Base-by-base conservation (phyloP, 2,329 filamentous ascomycete genomes). In the Gaeumannomyces tritici region DNA sequence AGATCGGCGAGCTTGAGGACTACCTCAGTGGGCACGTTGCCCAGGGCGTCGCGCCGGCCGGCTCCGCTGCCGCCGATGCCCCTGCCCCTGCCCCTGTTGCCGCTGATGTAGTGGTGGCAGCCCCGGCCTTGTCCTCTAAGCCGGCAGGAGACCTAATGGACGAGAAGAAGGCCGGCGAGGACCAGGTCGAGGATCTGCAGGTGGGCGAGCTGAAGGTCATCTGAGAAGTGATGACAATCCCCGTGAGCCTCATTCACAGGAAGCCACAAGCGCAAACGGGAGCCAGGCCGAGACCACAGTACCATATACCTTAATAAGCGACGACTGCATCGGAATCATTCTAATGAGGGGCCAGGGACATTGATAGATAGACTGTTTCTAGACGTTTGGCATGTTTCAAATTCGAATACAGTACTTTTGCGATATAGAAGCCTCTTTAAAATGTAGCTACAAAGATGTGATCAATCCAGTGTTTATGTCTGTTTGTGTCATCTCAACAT, bases 1-100 rank as follows among this genome's bases (percentile, higher is more conserved):
- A 84, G 65, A 83, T 97, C 66, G 95, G 95, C 31, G 93, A 97
- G 77, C 88, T 84, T 61, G 95, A 99, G 77, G 83, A 87, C 64
- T 96, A 93, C 70, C 80, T 99, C n/a, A 85, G 86, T 66, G 93
- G 93, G 6, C 75, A 74, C 31, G 73, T 72, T 0, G 73, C 74
- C n/a, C 58, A 60, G 3, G 68, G 69, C 27, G 64, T 67, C 11
- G 62, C 63, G 21, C 60, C 55, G 11, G 59, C 47, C 28, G 12
- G 24, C 28, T 26, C 58, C 24, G 28, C 58, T 60, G 58, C 15
- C 12, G 26, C 21, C 24, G n/a, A 28, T 3, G 31, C 7, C 33
- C 11, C 58, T 47, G 26, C 31, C 5, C 5, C 57, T 28, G 57
- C 33, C 15, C 33, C 33, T 11, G 12, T n/a, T 8, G 31, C 21